Conservation (phyloP, 352 stramenopile genomes). For the Elongisporangium anandrum region DNA sequence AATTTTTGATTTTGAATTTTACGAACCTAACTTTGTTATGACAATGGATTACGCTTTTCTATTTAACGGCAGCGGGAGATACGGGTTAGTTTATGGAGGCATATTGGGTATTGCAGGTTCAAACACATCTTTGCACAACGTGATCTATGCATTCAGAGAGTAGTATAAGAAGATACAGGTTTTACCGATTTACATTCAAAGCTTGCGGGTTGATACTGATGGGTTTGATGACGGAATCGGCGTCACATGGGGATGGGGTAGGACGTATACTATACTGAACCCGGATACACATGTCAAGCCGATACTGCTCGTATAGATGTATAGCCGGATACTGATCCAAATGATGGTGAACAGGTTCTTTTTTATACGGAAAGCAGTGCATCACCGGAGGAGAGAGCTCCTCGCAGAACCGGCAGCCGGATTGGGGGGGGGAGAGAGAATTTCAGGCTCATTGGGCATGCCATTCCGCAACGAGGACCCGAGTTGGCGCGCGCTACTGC, state of each 20-base stretch:
- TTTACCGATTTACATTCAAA: not conserved
- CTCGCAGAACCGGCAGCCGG: not conserved
- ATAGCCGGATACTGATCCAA: not conserved
- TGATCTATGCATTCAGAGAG: not conserved
- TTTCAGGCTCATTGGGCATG: not conserved
- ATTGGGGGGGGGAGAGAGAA: slow-evolving; percentile 1
- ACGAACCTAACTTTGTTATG: not conserved
- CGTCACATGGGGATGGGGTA: not conserved
- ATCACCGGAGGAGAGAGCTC: not conserved
- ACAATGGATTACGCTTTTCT: not conserved
- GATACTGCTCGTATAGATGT: not conserved
- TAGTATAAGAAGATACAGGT: not conserved
- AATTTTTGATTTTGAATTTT: slow-evolving; percentile 1
- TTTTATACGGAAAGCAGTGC: not conserved
- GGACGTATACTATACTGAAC: not conserved
- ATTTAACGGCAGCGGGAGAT: too few species aligned
- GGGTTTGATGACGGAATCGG: not conserved
- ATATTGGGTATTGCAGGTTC: not conserved
- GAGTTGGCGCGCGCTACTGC: slow-evolving; percentile 45
- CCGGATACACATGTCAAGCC: not conserved
- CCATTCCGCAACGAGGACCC: slow-evolving; percentile 13
- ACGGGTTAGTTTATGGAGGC: too few species aligned
- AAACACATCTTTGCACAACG: not conserved
- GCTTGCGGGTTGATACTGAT: not conserved
- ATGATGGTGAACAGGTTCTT: not conserved